Evolutionary conservation across 495 filamentous ascomycete genomes (phyloP), one percentile per base, ranked within the genome.

Genomic region (Neurospora sp.): DNA sequence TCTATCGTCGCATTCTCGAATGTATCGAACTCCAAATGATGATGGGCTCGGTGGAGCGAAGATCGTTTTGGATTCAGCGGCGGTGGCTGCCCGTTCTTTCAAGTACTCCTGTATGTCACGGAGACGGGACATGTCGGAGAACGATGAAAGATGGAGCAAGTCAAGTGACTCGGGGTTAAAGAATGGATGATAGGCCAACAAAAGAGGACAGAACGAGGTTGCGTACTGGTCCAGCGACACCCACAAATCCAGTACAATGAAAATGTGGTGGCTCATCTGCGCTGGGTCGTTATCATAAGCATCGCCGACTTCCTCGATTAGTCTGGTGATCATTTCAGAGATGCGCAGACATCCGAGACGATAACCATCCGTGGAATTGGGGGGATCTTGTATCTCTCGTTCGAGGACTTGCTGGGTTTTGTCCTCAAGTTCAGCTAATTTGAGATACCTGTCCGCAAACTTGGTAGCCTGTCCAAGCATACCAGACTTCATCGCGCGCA

Each of bases 111-210:
- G 53, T 65, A 65, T 35, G 0, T 70, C 31, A 14, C 83, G 81
- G 1, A 89, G 80, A 0, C 86, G 85, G 5, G 73, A 41, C 84
- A 91, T 84, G 27, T 85, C 82, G n/a, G 73, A 68, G 3, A 78
- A 73, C 0, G 70, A 71, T 7, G 83, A 74, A 0, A 89, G 74
- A 7, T 86, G 86, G 18, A 91, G 75, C 6, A 83, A 79, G 75
- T 89, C 82, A 35, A 91, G 76, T 1, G 86, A 73, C n/a, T 84
- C 77, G 0, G 85, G 82, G 0, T 71, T 69, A 71, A 87, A 85
- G 1, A 74, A 75, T 1, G 83, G 86, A 22, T 77, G 76, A 69
- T 83, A 82, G 0, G 81, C 74, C 1, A 59, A 39, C 3, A 87
- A 73, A 2, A 87, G 75, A 1, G 79, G 79, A 68, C 74, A 87